Conservation (phyloP, 2,329 filamentous ascomycete genomes). For the Aspergillus sp. region DNA sequence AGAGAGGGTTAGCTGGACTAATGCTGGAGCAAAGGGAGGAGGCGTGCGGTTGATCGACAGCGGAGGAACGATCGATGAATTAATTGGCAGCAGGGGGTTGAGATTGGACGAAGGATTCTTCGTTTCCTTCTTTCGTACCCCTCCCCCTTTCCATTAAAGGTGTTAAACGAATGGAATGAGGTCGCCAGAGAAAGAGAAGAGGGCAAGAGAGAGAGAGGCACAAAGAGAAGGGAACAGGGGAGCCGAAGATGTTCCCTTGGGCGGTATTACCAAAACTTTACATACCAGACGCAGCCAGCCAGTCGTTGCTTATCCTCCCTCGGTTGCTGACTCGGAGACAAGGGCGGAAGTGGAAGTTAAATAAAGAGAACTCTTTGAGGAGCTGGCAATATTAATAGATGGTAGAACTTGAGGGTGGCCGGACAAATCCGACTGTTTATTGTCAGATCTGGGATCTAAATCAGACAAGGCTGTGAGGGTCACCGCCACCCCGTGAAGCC, state of each 20-base stretch:
- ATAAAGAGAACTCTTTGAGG: neutral
- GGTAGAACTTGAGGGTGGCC: neutral
- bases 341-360: neutral
- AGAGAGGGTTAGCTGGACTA: conserved; percentile 11
- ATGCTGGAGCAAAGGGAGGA: conserved; percentile 15
- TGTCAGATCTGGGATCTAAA: neutral
- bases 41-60: conserved; percentile 22
- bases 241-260: neutral
- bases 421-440: neutral
- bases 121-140: neutral
- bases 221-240: neutral
- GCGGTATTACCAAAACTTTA: conserved; percentile 4
- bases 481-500: neutral
- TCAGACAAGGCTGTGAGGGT: neutral
- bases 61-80: conserved; percentile 14
- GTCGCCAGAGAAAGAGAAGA: conserved; percentile 1
- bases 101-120: conserved; percentile 9
- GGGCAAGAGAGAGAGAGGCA: neutral
- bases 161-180: conserved; percentile 4
- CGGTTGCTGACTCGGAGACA: neutral
- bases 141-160: neutral
- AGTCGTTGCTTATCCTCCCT: neutral
- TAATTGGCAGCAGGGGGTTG: conserved; percentile 2
- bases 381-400: neutral
- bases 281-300: neutral